These are phyloP conservation scores for Huntiella savannae DNA, from an alignment of 2,329 filamentous ascomycete genomes.

Conservation along the genomic window DNA sequence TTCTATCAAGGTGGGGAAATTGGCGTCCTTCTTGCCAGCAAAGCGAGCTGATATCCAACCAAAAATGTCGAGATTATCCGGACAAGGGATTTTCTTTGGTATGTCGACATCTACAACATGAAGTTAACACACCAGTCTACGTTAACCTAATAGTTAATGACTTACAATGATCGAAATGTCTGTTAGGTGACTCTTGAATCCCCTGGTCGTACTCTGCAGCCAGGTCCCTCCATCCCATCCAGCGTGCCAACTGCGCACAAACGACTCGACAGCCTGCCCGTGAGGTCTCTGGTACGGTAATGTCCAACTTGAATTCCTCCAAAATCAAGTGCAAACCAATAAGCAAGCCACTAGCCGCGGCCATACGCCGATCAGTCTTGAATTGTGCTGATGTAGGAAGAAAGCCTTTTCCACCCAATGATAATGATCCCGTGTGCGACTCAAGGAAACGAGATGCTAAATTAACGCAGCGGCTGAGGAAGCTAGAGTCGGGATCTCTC, in stretches of 20 bases:
- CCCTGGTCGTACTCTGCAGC: conserved; percentile 31
- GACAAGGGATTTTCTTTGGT: conserved; percentile 16
- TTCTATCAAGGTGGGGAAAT: conserved; percentile 26
- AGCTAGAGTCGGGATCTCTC: conserved; percentile 17
- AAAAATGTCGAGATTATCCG: conserved; percentile 22
- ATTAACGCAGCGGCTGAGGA: conserved; percentile 32
- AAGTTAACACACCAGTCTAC: neutral
- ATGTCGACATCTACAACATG: conserved; percentile 16
- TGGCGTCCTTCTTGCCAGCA: conserved; percentile 18
- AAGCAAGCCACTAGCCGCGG: conserved; percentile 45
- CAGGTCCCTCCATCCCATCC: conserved; percentile 53
- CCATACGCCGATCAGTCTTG: conserved; percentile 37
- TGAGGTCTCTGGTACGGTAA: conserved; percentile 29
- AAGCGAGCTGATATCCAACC: conserved; percentile 34
- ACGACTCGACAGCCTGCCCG: conserved; percentile 45
- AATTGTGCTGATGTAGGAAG: conserved; percentile 40
- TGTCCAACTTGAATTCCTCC: conserved; percentile 73
- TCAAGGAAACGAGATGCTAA: conserved; percentile 47
- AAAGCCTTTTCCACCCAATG: conserved; percentile 36
- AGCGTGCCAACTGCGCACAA: conserved; percentile 60
- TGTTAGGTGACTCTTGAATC: conserved; percentile 28
- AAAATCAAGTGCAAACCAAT: conserved; percentile 68
- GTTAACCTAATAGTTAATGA: neutral
- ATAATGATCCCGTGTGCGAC: conserved; percentile 36
- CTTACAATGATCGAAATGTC: conserved; percentile 22